Conservation (phyloP, 2,329 filamentous ascomycete species). For the Mycocentrospora acerina region DNA sequence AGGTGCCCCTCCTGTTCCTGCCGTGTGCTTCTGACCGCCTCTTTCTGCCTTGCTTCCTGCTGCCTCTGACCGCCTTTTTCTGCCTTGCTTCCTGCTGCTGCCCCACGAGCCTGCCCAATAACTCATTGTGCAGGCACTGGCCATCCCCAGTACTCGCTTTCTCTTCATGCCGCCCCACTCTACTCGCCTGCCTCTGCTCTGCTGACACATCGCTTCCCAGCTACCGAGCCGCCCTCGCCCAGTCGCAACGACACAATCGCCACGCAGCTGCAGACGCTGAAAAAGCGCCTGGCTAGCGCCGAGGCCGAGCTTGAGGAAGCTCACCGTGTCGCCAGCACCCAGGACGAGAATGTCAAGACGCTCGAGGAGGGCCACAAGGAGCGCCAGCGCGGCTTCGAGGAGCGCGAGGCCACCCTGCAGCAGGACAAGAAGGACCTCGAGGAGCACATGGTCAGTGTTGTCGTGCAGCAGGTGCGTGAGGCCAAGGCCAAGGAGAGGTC, state of each 20-base stretch:
- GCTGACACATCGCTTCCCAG: conserved; percentile 25
- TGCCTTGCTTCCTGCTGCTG: too few relatives aligned
- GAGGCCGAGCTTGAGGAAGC: conserved; percentile 39
- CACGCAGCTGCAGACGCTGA: conserved; percentile 35
- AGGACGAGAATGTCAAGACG: conserved; percentile 31
- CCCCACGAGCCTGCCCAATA: conserved; percentile 30
- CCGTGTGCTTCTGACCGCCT: too few relatives aligned
- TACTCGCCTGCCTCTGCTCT: conserved; percentile 15
- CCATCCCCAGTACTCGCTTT: conserved; percentile 20
- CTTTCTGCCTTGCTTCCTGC: too few relatives aligned
- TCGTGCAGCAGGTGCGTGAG: conserved; percentile 45
- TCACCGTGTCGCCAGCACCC: conserved; percentile 28
- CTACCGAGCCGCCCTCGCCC: conserved; percentile 27
- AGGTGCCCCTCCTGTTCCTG: conserved; percentile 14
- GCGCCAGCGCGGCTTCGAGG: conserved; percentile 32
- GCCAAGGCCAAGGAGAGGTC: conserved; percentile 41
- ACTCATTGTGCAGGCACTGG: conserved; percentile 19
- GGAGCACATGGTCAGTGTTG: conserved; percentile 46
- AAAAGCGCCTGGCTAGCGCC: conserved; percentile 31
- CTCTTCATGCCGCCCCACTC: conserved; percentile 19
- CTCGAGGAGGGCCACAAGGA: conserved; percentile 38
- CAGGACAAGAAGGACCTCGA: conserved; percentile 44
- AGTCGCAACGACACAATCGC: conserved; percentile 30
- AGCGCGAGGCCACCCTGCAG: conserved; percentile 31
- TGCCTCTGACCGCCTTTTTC: too few relatives aligned